These are phyloP conservation scores for Trichoderma sp. DNA, from an alignment of 2,329 filamentous ascomycete species.

Conservation along the genomic window DNA sequence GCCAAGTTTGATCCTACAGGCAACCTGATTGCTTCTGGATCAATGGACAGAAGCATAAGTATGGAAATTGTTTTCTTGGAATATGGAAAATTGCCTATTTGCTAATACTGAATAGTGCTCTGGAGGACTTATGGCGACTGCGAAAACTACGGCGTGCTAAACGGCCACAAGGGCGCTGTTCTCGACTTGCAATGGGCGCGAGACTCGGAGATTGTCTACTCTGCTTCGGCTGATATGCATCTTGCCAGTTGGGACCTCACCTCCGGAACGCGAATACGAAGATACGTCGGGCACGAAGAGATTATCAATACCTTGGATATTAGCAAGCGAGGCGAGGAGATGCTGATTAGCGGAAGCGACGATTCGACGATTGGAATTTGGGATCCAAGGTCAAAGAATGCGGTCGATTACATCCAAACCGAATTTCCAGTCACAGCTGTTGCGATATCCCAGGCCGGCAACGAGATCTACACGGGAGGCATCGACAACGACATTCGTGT, in stretches of 20 bases:
- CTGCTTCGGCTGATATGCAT: conserved; percentile 89
- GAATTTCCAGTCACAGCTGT: conserved; percentile 91
- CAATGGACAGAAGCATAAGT: conserved; percentile 92
- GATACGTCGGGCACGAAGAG: conserved; percentile 91
- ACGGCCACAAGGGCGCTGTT: conserved; percentile 85
- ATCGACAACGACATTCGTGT: conserved; percentile 98
- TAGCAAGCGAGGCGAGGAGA: conserved; percentile 83
- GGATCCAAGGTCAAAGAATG: conserved; percentile 90
- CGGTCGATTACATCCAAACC: conserved; percentile 82
- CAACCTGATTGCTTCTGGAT: conserved; percentile 86
- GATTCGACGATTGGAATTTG: conserved; percentile 93
- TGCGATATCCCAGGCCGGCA: conserved; percentile 87
- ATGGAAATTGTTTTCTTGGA: conserved; percentile 34
- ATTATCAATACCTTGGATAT: conserved; percentile 92
- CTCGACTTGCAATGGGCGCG: conserved; percentile 95
- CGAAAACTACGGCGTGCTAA: conserved; percentile 88
- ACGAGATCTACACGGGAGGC: conserved; percentile 89
- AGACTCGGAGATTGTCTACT: conserved; percentile 86
- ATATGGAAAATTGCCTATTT: background rate
- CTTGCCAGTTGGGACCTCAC: conserved; percentile 94
- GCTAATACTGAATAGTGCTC: conserved; percentile 59
- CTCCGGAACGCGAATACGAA: conserved; percentile 85
- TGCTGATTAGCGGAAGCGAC: conserved; percentile 87
- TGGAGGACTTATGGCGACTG: conserved; percentile 93
- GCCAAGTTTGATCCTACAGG: conserved; percentile 88